Conservation (phyloP, 2,329 filamentous ascomycete species). For the Xenoacremonium recifei region DNA sequence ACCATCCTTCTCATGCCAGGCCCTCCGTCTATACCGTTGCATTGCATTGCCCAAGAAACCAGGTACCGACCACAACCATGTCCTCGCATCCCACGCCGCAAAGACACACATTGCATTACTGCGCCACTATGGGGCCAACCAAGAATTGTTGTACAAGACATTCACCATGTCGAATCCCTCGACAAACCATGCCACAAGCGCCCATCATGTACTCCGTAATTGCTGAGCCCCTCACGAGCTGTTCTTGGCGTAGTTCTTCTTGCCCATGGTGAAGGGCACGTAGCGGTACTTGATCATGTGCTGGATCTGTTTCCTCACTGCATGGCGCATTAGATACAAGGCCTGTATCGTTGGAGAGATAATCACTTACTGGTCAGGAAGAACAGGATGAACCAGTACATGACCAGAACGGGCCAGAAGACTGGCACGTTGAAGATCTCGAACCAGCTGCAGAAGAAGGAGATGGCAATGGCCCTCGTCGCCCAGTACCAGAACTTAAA, state of each 20-base stretch:
- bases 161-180: conserved; percentile 10
- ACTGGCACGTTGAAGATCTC: conserved; percentile 94
- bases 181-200: conserved; percentile 18
- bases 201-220: neutral
- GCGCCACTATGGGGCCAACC: conserved; percentile 22
- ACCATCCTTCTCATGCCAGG: conserved; percentile 13
- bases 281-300: conserved; percentile 99
- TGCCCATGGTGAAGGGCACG: conserved; percentile 89
- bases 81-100: conserved; percentile 20
- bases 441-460: conserved; percentile 89
- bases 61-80: neutral
- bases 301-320: conserved; percentile 98
- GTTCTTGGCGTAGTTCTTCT: conserved; percentile 73
- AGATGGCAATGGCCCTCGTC: conserved; percentile 80
- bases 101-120: conserved; percentile 25
- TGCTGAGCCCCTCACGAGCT: conserved; percentile 39
- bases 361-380: conserved; percentile 82
- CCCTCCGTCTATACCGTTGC: conserved; percentile 17
- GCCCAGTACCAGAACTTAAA: conserved; percentile 99
- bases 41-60: conserved; percentile 7
- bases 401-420: conserved; percentile 97
- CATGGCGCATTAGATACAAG: conserved; percentile 4
- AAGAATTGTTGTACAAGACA: conserved; percentile 26
- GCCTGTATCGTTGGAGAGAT: neutral
- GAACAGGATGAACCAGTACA: conserved; percentile 98